Evolutionary conservation across 352 stramenopile species (phyloP).

Genomic region (Phytopythium ostracodes): DNA sequence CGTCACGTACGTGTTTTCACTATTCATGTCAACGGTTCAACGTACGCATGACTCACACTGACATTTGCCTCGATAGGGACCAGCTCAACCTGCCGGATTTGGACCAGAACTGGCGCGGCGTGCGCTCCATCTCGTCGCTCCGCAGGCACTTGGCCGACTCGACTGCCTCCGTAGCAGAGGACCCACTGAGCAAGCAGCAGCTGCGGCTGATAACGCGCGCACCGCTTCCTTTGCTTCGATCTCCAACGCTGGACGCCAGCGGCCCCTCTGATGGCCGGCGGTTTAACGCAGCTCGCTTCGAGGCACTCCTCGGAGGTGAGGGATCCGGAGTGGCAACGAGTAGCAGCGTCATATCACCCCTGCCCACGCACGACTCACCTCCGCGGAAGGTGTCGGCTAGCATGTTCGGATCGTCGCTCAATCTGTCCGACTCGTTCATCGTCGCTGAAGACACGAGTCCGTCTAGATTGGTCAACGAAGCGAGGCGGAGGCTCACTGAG

Average conservation of each 20-base stretch:
- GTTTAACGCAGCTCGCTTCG: not conserved
- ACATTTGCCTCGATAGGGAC: not conserved
- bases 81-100: not conserved
- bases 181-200: not conserved
- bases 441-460: not conserved
- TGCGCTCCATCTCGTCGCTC: conserved; percentile 8
- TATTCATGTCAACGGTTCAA: not conserved
- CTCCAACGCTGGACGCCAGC: too few species aligned
- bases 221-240: not conserved
- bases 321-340: not conserved
- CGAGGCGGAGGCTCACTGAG: not conserved
- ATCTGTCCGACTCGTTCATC: conserved; percentile 1
- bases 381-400: not conserved
- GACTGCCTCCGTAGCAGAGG: not conserved
- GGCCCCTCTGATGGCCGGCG: not conserved
- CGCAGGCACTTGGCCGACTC: not conserved
- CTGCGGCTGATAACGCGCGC: not conserved
- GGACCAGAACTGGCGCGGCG: conserved; percentile 5
- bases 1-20: conserved; percentile 8
- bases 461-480: conserved; percentile 5
- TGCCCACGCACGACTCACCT: not conserved
- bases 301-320: not conserved
- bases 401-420: not conserved
- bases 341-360: not conserved
- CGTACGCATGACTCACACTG: not conserved